These are phyloP conservation scores for Diplodia corticola DNA, from an alignment of 2,329 filamentous ascomycete genomes.

Conservation along the genomic window DNA sequence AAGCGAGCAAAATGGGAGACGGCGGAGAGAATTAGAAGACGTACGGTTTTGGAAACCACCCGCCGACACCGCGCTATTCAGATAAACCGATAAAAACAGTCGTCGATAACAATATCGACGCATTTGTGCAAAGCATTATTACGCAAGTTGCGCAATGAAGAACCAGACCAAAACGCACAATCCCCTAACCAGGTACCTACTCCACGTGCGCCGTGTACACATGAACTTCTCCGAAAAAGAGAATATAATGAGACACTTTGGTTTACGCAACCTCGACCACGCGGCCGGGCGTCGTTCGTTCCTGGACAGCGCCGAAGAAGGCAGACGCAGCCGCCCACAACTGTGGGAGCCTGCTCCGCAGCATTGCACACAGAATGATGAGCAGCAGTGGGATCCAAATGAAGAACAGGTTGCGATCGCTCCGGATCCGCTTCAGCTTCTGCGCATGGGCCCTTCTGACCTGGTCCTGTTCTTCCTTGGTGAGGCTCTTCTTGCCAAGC, in stretches of 20 bases:
- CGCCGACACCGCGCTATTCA: not conserved
- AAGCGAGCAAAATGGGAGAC: not conserved
- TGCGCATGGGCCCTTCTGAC: constrained; percentile 48
- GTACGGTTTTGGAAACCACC: not conserved
- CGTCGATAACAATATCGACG: not conserved
- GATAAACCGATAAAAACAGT: not conserved
- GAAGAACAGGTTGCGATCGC: constrained; percentile 55
- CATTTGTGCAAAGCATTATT: not conserved
- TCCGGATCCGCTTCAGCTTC: constrained; percentile 51
- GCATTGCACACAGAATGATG: constrained; percentile 52
- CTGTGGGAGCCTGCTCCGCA: constrained; percentile 55
- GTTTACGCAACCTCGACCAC: constrained; percentile 16
- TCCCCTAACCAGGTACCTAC: not conserved
- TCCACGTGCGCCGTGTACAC: not conserved
- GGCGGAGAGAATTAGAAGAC: not conserved
- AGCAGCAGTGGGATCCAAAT: constrained; percentile 52
- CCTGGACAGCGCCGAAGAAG: constrained; percentile 5
- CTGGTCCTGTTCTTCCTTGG: constrained; percentile 49
- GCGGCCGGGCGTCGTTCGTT: constrained; percentile 1
- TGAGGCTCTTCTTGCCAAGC: constrained; percentile 46
- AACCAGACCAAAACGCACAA: not conserved
- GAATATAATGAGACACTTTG: not conserved
- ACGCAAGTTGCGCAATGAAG: not conserved
- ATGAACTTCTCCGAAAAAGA: not conserved
- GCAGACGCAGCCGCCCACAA: constrained; percentile 30